phyloP scores from a whole-genome alignment of 805 yeast species.

The Cephaloascus albidus region DNA sequence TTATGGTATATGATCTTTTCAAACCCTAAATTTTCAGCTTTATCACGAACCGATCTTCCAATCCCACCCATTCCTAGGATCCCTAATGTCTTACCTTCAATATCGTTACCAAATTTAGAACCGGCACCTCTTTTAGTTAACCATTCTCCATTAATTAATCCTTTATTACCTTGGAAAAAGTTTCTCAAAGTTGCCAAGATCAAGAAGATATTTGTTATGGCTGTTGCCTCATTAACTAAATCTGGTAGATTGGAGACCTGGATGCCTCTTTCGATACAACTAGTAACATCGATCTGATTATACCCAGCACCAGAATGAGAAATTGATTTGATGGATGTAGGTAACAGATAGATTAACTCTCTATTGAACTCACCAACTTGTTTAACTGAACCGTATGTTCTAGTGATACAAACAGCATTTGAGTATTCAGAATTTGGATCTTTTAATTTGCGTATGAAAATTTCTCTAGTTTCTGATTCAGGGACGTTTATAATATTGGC shows the following conservation, averaged over 20 bases:
- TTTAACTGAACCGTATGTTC: slow-evolving; percentile 29
- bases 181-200: slow-evolving; percentile 57
- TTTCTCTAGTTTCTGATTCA: slow-evolving; percentile 26
- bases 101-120: slow-evolving; percentile 62
- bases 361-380: slow-evolving; percentile 33
- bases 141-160: slow-evolving; percentile 57
- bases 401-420: slow-evolving; percentile 26
- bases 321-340: slow-evolving; percentile 28
- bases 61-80: slow-evolving; percentile 86
- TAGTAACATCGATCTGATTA: slow-evolving; percentile 37
- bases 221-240: slow-evolving; percentile 63
- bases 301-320: slow-evolving; percentile 52
- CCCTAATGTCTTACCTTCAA: slow-evolving; percentile 69
- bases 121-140: slow-evolving; percentile 33
- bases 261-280: slow-evolving; percentile 31
- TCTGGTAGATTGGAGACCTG: slow-evolving; percentile 63
- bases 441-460: slow-evolving; percentile 26
- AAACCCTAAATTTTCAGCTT: slow-evolving; percentile 73
- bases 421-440: slow-evolving; percentile 18
- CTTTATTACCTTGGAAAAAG: slow-evolving; percentile 51
- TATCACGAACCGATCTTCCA: slow-evolving; percentile 70
- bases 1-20: slow-evolving; percentile 63
- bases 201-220: slow-evolving; percentile 59
- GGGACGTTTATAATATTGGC: slow-evolving; percentile 35
- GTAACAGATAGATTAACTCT: slow-evolving; percentile 27